Conservation (phyloP, 73 alveolate genomes). For the Paramecium sonneborni region DNA sequence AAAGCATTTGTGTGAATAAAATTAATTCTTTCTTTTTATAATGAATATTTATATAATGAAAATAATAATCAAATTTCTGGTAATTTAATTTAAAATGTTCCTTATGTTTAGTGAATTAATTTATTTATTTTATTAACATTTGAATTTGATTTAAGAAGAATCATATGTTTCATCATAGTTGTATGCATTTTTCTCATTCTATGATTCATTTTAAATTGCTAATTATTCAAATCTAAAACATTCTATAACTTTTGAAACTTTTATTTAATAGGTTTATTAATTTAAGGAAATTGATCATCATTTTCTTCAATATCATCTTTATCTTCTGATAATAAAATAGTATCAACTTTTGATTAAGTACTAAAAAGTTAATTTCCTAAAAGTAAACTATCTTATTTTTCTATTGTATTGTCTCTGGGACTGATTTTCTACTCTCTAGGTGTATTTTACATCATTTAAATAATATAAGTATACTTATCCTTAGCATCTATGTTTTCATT, state of each 20-base stretch:
- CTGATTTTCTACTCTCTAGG: background rate
- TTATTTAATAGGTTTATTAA: background rate
- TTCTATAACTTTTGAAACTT: background rate
- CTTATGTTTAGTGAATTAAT: background rate
- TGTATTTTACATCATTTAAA: background rate
- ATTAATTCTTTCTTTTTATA: constrained; percentile 5
- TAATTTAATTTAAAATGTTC: background rate
- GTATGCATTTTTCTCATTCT: constrained; percentile 31
- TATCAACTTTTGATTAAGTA: constrained; percentile 14
- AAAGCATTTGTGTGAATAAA: background rate
- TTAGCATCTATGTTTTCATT: background rate
- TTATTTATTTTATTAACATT: constrained; percentile 4
- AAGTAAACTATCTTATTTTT: background rate
- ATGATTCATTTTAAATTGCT: background rate
- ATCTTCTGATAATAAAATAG: background rate
- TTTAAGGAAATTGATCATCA: background rate
- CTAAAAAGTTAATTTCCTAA: background rate
- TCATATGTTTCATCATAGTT: constrained; percentile 7
- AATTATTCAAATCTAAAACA: background rate
- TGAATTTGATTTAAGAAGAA: background rate
- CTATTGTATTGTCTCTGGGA: background rate
- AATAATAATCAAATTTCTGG: background rate
- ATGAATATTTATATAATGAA: background rate
- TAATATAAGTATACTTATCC: background rate
- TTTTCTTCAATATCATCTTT: background rate